Conservation (phyloP, 169 alveolate species). For the Miamiensis avidus region DNA sequence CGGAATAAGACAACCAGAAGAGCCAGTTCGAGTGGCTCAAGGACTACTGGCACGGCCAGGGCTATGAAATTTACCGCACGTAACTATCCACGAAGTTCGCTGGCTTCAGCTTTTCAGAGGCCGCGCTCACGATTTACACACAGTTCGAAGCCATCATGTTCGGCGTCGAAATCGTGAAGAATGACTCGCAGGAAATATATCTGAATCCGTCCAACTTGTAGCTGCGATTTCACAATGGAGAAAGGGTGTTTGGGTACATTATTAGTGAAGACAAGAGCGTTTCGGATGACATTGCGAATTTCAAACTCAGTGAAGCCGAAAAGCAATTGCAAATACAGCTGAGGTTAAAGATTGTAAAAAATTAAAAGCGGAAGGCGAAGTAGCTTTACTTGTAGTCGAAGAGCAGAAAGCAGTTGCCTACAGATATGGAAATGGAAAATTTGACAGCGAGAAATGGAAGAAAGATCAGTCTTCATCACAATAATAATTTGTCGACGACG, state of each 20-base stretch:
- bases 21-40: slow-evolving; percentile 66
- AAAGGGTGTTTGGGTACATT: slow-evolving; percentile 70
- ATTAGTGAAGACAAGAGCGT: slow-evolving; percentile 72
- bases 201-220: slow-evolving; percentile 63
- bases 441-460: no score
- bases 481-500: no score
- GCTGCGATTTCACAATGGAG: slow-evolving; percentile 32
- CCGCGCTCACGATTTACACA: slow-evolving; percentile 66
- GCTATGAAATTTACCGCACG: slow-evolving; percentile 76
- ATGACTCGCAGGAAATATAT: slow-evolving; percentile 55
- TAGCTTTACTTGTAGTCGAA: no score
- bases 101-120: slow-evolving; percentile 59
- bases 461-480: no score
- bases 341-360: no score
- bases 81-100: slow-evolving; percentile 49
- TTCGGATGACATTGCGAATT: slow-evolving; percentile 67
- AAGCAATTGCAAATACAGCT: background rate
- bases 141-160: slow-evolving; percentile 67
- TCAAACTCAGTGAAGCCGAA: slow-evolving; percentile 40
- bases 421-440: no score
- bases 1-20: slow-evolving; percentile 50
- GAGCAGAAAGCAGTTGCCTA: no score
- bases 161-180: slow-evolving; percentile 73
- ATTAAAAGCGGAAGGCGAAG: no score
- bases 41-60: slow-evolving; percentile 82